phyloP scores from a whole-genome alignment of 208 protist species.

The Ichthyophonus hoferi region DNA sequence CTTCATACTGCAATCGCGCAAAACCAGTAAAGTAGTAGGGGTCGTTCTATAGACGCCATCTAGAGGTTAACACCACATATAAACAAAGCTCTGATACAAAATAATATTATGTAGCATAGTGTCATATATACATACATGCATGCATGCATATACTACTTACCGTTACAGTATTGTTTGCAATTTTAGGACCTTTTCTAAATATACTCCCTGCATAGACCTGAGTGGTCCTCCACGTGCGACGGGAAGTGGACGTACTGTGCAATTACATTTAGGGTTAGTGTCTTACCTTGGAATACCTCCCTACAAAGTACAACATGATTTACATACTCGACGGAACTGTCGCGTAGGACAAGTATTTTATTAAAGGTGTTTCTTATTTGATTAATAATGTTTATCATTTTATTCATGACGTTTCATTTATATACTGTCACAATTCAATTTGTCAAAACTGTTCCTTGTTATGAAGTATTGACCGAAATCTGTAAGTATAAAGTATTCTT shows the following conservation, averaged over 20 bases:
- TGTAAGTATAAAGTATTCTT: too few relatives aligned
- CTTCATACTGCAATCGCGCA: not conserved
- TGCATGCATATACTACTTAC: not conserved
- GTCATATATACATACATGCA: not conserved
- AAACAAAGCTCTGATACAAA: too few relatives aligned
- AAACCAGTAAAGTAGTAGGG: not conserved
- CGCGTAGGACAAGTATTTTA: too few relatives aligned
- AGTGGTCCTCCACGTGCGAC: not conserved
- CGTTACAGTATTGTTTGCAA: not conserved
- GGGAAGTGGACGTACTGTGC: not conserved
- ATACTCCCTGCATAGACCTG: not conserved
- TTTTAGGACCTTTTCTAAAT: not conserved
- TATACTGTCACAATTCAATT: too few relatives aligned
- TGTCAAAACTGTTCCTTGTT: too few relatives aligned
- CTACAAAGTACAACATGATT: too few relatives aligned
- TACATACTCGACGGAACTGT: too few relatives aligned
- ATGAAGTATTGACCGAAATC: too few relatives aligned
- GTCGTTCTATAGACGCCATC: not conserved
- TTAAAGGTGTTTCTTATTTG: not conserved
- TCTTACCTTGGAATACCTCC: too few relatives aligned
- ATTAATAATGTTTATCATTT: too few relatives aligned
- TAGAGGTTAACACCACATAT: too few relatives aligned
- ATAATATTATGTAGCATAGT: not conserved
- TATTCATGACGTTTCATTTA: too few relatives aligned
- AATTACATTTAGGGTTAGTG: not conserved